Base-by-base conservation (phyloP, 305 asterid genomes). In the Coffea humblotiana region DNA sequence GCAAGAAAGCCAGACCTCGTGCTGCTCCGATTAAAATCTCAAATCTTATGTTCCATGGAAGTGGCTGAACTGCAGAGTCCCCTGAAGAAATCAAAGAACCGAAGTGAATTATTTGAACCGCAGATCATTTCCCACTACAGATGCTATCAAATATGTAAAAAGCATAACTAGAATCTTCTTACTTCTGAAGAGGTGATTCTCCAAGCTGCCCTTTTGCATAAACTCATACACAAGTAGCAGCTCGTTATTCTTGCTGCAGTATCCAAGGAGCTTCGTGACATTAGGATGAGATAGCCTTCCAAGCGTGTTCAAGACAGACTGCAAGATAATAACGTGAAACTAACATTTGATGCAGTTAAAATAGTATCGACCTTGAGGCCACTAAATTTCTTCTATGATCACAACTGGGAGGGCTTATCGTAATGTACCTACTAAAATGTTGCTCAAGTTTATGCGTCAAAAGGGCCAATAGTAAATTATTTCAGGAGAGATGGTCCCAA, bases 41-140 rank as follows among this genome's bases (percentile, higher is more conserved):
- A 27, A 92, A 86, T 85, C 96, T 85, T 77, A 84, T 84, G 32
- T 85, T 86, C 97, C 97, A 92, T 35, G 93, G 84, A 75, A 92
- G 93, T 16, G 97, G 93, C 85, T 87, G 96, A 82, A 82, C 92
- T 69, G 92, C 81, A 37, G 94, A 84, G 47, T 94, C 93, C 86
- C 96, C 97, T 92, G 43, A 68, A 76, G 77, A 61, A 56, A 60
- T 4, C 51, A 83, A 61, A 35, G 67, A 47, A 45, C 2, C 14
- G 2, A 23, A 21, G 10, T 4, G 21, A 73, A 1, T 51, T n/a
- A 66, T 32, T 21, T 29, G 14, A 2, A 56, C 23, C 0, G 2
- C 25, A 58, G 25, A 58, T 58, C 10, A 23, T 1, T 58, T 1
- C 32, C 32, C 32, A 19, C 8, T 0, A 15, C 3, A 14, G 64